Evolutionary conservation across 202 grass and related monocot genomes (phyloP).

Genomic region (Eragrostis tef): DNA sequence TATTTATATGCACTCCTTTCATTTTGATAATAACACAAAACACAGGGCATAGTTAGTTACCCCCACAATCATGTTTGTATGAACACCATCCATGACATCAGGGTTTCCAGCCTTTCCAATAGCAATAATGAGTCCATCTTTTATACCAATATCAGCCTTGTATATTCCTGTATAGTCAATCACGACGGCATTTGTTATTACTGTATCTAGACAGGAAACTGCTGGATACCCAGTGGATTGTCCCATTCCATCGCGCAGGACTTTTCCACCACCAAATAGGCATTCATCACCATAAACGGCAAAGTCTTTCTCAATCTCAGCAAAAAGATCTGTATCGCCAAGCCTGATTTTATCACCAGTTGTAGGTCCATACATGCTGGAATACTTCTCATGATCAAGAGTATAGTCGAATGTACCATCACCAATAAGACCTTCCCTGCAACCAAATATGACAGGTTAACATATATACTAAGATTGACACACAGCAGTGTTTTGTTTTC

Average conservation of each 20-base stretch:
- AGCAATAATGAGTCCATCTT: conserved; percentile 66
- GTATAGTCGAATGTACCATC: conserved; percentile 60
- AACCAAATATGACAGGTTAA: conserved; percentile 53
- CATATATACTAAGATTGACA: conserved; percentile 9
- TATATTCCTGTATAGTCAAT: conserved; percentile 98
- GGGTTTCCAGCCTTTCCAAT: conserved; percentile 97
- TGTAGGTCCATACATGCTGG: conserved; percentile 95
- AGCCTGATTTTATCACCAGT: conserved; percentile 95
- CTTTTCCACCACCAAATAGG: conserved; percentile 97
- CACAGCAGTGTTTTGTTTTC: background rate
- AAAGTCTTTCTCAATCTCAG: conserved; percentile 91
- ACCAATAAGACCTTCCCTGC: conserved; percentile 81
- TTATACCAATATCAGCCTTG: conserved; percentile 98
- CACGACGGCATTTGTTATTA: conserved; percentile 92
- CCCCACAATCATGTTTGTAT: conserved; percentile 86
- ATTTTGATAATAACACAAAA: conserved; percentile 33
- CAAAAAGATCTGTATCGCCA: conserved; percentile 89
- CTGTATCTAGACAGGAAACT: conserved; percentile 75
- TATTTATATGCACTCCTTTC: conserved; percentile 1
- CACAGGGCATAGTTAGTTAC: conserved; percentile 56
- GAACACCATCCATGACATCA: conserved; percentile 90
- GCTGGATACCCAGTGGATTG: conserved; percentile 72
- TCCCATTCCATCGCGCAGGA: conserved; percentile 94
- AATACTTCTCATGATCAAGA: conserved; percentile 81
- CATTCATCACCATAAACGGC: conserved; percentile 92